Evolutionary conservation across 192 early-diverging fungal genomes (phyloP), one percentile per base, ranked within the genome.

Genomic region (Dissophora ornata): DNA sequence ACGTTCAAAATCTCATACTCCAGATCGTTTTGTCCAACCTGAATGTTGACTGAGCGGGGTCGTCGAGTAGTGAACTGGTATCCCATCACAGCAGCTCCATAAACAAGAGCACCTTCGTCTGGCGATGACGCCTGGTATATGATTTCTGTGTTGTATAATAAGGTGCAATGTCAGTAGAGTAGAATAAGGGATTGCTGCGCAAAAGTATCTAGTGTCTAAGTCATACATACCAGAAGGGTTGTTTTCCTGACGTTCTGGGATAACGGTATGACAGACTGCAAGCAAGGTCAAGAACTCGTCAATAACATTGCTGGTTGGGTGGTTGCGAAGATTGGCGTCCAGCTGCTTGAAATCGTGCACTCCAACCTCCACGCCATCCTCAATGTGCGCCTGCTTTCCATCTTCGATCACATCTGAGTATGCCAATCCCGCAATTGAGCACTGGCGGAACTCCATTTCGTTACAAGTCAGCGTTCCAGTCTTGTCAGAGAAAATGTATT

Each of bases 401-500:
- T 95, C 92, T 41, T 97, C 93, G 2, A 98, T 93, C 0, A 90
- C 77, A 64, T 96, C 93, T 12, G 96, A 85, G 84, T 99, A 99
- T 15, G 91, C 89, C 58, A 94, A 75, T 28, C 97, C 97, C 13
- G 90, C 97, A 58, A 99, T 95, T 3, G 93, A 91, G 73, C 93
- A 96, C 80, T 92, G 88, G 10, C 88, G 87, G 79, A 93, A 95
- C 81, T 95, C 90, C 93, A 95, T 95, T 62, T 93, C 89, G 65
- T 95, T 95, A 73, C 91, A 93, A 10, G 93, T 95, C 71, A 95
- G 79, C 18, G 94, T 95, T 40, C 92, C 91, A 3, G 91, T 94
- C 81, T 99, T 99, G 84, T 99, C 98, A 42, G 93, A 95, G 62
- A 99, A 98, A 29, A 99, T 94, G 80, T 96, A 99, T 79, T 98